A percentile compares a stretch with the other conserved stretches of the same genome.
Evolutionary conservation across 2,329 filamentous ascomycete species (phyloP).

Genomic region (Tolypocladium endophyticum): DNA sequence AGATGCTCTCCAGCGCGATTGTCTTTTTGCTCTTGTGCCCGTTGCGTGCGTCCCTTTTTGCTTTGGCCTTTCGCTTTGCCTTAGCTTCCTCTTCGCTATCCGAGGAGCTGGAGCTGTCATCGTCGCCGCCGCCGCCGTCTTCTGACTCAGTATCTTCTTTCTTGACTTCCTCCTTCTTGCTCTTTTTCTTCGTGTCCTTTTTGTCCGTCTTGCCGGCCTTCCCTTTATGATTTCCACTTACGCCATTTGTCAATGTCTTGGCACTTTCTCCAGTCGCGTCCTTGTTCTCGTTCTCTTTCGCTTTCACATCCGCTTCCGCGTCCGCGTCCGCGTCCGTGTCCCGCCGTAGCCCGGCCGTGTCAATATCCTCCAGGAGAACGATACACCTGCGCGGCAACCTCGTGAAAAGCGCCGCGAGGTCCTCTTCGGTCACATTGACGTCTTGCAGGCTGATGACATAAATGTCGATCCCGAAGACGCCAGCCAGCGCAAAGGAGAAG

Average conservation of each 20-base stretch:
- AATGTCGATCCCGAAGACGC: conserved; percentile 55
- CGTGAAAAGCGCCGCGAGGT: conserved; percentile 47
- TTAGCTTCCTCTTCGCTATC: conserved; percentile 8
- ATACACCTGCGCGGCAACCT: conserved; percentile 52
- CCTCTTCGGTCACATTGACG: conserved; percentile 50
- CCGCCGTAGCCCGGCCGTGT: conserved; percentile 49
- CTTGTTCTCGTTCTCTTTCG: conserved; percentile 2
- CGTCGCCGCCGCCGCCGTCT: conserved; percentile 4
- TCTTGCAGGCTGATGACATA: conserved; percentile 50
- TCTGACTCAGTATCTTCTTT: conserved; percentile 8
- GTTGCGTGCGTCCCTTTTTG: not conserved
- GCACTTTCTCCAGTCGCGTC: conserved; percentile 5
- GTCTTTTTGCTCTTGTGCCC: conserved; percentile 5
- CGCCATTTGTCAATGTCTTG: conserved; percentile 7
- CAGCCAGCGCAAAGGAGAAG: conserved; percentile 54
- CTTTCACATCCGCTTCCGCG: not conserved
- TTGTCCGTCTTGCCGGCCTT: conserved; percentile 18
- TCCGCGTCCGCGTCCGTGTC: conserved; percentile 19
- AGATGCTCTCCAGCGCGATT: conserved; percentile 39
- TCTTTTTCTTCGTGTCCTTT: not conserved
- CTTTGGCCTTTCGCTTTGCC: conserved; percentile 7
- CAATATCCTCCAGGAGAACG: conserved; percentile 59
- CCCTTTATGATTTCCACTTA: conserved; percentile 25
- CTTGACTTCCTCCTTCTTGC: conserved; percentile 1
- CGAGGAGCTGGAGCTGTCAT: conserved; percentile 13